Conservation (phyloP, 805 yeast genomes). For the Ogataea paraovalis region DNA sequence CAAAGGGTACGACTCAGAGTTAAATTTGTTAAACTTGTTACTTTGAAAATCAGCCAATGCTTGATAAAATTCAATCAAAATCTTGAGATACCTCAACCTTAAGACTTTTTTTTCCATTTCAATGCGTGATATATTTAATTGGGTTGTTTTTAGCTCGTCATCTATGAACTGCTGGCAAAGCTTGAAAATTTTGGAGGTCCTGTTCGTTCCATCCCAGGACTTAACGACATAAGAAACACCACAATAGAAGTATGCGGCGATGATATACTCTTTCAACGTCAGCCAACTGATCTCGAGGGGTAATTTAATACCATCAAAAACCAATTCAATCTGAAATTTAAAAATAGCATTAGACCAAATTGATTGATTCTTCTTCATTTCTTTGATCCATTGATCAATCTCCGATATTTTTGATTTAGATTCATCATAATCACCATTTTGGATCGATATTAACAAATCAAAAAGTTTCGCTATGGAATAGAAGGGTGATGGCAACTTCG, state of each 20-base stretch:
- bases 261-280: slow-evolving; percentile 39
- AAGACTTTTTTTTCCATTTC: slow-evolving; percentile 26
- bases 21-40: slow-evolving; percentile 7
- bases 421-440: slow-evolving; percentile 24
- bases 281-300: slow-evolving; percentile 37
- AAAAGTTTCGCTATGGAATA: slow-evolving; percentile 30
- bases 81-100: slow-evolving; percentile 29
- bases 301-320: slow-evolving; percentile 8
- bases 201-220: slow-evolving; percentile 32
- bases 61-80: slow-evolving; percentile 34
- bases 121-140: slow-evolving; percentile 10
- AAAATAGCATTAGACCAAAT: slow-evolving; percentile 4
- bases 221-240: slow-evolving; percentile 38
- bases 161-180: slow-evolving; percentile 34
- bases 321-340: slow-evolving; percentile 8
- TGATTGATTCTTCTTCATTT: slow-evolving; percentile 25
- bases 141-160: slow-evolving; percentile 21
- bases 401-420: slow-evolving; percentile 25
- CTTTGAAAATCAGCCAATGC: slow-evolving; percentile 34
- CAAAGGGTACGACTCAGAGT: slow-evolving; percentile 5
- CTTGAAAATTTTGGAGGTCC: slow-evolving; percentile 35
- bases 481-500: slow-evolving; percentile 30
- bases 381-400: slow-evolving; percentile 27
- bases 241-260: slow-evolving; percentile 38
- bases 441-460: slow-evolving; percentile 26